Evolutionary conservation across 495 filamentous ascomycete species (phyloP), one percentile per base, ranked within the genome.

Genomic region (Penicillium maclennaniae): DNA sequence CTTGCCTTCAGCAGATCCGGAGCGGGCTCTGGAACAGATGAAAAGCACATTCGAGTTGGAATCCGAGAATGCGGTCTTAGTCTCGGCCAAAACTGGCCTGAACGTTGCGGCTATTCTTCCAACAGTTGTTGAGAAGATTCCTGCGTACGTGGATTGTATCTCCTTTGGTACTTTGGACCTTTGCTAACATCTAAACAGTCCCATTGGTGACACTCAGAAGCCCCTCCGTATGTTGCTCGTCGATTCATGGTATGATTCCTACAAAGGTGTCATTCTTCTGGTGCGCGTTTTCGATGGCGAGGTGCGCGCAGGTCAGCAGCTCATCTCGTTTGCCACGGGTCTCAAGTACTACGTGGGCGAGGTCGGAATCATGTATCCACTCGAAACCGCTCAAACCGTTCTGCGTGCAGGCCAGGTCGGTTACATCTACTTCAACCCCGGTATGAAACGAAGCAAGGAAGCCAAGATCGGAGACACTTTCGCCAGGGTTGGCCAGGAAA

Each of bases 161-260:
- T 23, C 7, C 6, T 40, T 6, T 6, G 9, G 38, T 14, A 17
- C 10, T 0, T 19, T 40, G 6, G 38, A 40, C 2, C 17, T 40
- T 52, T 14, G 23, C 65, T 72, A 41, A 71, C 53, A 26, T 20
- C 43, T 25, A 7, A 26, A 53, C 53, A 81, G 83, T 38, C 91
- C 91, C 5, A 70, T 79, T 2, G 91, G 91, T n/a, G 84, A 91
- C 59, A 64, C 72, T 43, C 74, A 64, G 8, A 86, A 81, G 58
- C 88, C 89, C 15, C 70, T 97, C 27, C 82, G 88, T 36, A 83
- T 97, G 73, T 72, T 98, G 7, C 82, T 98, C 19, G 91, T 98
- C 39, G 93, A 98, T 66, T 96, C 91, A 7, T 98, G 93, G 93
- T 98, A 98, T 66, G 89, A 95, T 55, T 89, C 83, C 42, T 98